phyloP scores from a whole-genome alignment of 768 basidiomycete species.

The Lanmaoa rubissima region DNA sequence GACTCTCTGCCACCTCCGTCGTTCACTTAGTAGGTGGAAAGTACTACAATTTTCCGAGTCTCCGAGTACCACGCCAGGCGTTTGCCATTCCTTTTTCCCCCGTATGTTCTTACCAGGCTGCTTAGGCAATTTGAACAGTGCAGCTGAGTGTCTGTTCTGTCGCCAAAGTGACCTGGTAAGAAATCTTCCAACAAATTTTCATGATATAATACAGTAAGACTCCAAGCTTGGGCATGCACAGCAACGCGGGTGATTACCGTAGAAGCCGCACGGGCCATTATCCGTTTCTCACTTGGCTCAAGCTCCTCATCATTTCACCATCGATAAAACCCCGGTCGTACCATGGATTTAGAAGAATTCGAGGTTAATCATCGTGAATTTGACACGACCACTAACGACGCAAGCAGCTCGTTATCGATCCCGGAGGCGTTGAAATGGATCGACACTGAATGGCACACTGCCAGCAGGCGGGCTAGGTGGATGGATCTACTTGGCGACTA shows the following conservation, averaged over 20 bases:
- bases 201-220: neutral
- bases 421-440: constrained; percentile 29
- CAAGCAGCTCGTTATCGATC: constrained; percentile 9
- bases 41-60: neutral
- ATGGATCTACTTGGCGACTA: constrained; percentile 76
- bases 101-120: constrained; percentile 7
- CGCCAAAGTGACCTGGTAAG: constrained; percentile 5
- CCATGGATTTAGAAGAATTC: constrained; percentile 43
- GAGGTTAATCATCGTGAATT: constrained; percentile 20
- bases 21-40: neutral
- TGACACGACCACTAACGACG: neutral
- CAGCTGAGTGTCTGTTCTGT: neutral
- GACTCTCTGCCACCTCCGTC: no score
- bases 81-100: neutral
- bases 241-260: constrained; percentile 4
- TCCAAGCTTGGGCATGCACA: neutral
- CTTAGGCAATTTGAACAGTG: neutral
- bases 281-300: neutral
- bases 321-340: neutral
- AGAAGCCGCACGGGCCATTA: constrained; percentile 17
- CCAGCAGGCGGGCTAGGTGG: constrained; percentile 44
- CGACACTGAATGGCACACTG: constrained; percentile 41
- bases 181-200: neutral
- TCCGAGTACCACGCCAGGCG: neutral
- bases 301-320: neutral